Percentiles rank a stretch among this genome's conserved stretches.
Evolutionary conservation across 225 moss, liverwort and hornwort genomes (phyloP).

Genomic region (Pseudoscleropodium purum): DNA sequence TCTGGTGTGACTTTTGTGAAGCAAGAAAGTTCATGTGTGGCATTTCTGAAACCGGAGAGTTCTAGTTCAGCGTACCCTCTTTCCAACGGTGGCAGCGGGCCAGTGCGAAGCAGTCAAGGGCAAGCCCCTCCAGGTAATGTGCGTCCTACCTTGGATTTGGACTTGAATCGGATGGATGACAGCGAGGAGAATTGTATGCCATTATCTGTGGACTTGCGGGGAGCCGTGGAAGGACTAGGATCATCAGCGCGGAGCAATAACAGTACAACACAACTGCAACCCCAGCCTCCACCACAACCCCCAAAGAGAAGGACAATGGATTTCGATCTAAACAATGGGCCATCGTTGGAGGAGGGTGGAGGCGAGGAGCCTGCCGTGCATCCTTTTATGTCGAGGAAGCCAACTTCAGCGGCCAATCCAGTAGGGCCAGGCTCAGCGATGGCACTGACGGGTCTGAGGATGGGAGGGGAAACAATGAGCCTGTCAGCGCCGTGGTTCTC

Average conservation of each 20-base stretch:
- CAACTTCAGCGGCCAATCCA: slow-evolving; percentile 10
- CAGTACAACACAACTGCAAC: slow-evolving; percentile 52
- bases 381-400: slow-evolving; percentile 32
- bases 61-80: slow-evolving; percentile 64
- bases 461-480: slow-evolving; percentile 55
- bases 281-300: slow-evolving; percentile 21
- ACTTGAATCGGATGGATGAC: slow-evolving; percentile 90
- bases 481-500: slow-evolving; percentile 57
- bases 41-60: slow-evolving; percentile 58
- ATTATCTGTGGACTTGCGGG: slow-evolving; percentile 44
- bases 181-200: slow-evolving; percentile 77
- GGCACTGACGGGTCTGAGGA: slow-evolving; percentile 42
- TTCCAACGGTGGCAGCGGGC: slow-evolving; percentile 46
- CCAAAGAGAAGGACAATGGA: slow-evolving; percentile 60
- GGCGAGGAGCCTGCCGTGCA: slow-evolving; percentile 52
- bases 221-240: slow-evolving; percentile 37
- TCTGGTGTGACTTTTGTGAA: slow-evolving; percentile 69
- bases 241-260: slow-evolving; percentile 66
- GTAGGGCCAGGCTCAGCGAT: slow-evolving; percentile 8
- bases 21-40: slow-evolving; percentile 43
- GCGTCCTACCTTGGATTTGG: slow-evolving; percentile 67
- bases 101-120: slow-evolving; percentile 33
- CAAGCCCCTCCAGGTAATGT: slow-evolving; percentile 33
- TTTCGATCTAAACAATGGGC: slow-evolving; percentile 93
- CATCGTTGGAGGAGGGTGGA: slow-evolving; percentile 61